Conservation (phyloP, 352 stramenopile species). For the Phytophthora pistaciae region DNA sequence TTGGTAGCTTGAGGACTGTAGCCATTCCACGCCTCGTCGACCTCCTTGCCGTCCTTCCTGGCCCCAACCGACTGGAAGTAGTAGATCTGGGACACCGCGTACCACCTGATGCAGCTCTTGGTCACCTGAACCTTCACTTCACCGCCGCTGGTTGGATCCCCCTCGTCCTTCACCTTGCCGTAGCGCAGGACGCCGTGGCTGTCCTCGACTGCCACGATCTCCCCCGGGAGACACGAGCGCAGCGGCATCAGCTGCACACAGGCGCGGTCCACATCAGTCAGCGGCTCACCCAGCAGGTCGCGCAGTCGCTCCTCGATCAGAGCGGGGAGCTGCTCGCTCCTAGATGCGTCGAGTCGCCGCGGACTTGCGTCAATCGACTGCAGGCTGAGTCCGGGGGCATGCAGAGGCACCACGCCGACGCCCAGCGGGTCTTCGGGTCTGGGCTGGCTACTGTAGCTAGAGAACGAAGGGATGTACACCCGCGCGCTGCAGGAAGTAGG, state of each 20-base stretch:
- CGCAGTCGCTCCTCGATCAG: slow-evolving; percentile 40
- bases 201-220: slow-evolving; percentile 56
- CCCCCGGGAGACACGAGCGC: slow-evolving; percentile 51
- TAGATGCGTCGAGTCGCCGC: neutral
- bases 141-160: slow-evolving; percentile 26
- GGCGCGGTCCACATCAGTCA: slow-evolving; percentile 39
- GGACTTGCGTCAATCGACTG: neutral
- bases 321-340: slow-evolving; percentile 11
- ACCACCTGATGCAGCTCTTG: slow-evolving; percentile 48
- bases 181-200: slow-evolving; percentile 45
- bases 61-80: slow-evolving; percentile 47
- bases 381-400: neutral
- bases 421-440: neutral
- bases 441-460: neutral
- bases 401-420: neutral
- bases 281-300: slow-evolving; percentile 36
- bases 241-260: slow-evolving; percentile 43
- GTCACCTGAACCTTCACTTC: slow-evolving; percentile 57
- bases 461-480: slow-evolving; percentile 5
- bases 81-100: slow-evolving; percentile 55
- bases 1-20: neutral
- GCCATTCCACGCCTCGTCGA: neutral
- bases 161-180: slow-evolving; percentile 41
- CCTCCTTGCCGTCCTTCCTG: slow-evolving; percentile 1
- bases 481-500: slow-evolving; percentile 17